Conservation (phyloP, 306 rosid genomes). For the Castanopsis chinensis region DNA sequence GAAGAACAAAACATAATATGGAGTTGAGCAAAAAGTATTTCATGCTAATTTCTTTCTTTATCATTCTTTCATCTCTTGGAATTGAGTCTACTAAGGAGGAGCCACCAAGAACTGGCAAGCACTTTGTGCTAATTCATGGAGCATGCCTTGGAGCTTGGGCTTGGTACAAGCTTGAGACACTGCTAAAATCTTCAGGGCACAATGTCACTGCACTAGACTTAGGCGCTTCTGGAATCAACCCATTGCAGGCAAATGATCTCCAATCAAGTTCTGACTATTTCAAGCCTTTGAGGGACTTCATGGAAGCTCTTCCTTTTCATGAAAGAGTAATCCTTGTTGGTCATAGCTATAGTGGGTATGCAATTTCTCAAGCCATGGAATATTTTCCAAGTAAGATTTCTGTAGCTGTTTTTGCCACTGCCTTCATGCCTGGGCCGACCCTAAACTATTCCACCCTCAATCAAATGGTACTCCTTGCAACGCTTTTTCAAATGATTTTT, state of each 20-base stretch:
- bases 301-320: slow-evolving; percentile 14
- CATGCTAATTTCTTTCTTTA: not conserved
- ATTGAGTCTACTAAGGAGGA: not conserved
- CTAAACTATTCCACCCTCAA: slow-evolving; percentile 25
- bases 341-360: too few relatives aligned
- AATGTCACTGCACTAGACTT: slow-evolving; percentile 36
- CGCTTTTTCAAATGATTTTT: too few relatives aligned
- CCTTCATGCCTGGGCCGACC: slow-evolving; percentile 43
- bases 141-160: slow-evolving; percentile 56
- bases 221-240: slow-evolving; percentile 34
- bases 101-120: slow-evolving; percentile 12
- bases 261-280: slow-evolving; percentile 28
- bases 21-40: not conserved
- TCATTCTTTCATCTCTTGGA: not conserved
- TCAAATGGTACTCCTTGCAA: slow-evolving; percentile 11
- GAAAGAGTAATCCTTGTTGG: slow-evolving; percentile 34
- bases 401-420: slow-evolving; percentile 39
- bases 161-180: slow-evolving; percentile 41
- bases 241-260: not conserved
- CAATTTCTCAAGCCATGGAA: too few relatives aligned
- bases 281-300: slow-evolving; percentile 33
- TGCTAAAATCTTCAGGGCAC: slow-evolving; percentile 24
- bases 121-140: slow-evolving; percentile 50
- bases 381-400: slow-evolving; percentile 17
- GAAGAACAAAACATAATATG: slow-evolving; percentile 4